phyloP scores from a whole-genome alignment of 345 rosid species.

The Gynandropsis gynandra region DNA sequence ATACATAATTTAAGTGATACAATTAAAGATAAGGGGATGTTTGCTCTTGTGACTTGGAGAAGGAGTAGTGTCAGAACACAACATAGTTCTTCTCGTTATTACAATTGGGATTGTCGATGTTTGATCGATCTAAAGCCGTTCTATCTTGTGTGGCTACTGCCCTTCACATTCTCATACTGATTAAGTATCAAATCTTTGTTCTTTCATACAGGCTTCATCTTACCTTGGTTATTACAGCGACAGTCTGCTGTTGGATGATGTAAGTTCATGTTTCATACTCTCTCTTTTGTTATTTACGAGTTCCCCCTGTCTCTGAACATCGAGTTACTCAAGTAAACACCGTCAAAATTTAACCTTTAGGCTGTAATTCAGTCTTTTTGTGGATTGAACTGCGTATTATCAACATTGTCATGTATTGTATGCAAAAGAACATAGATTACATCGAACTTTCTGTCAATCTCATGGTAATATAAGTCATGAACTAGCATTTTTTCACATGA shows the following conservation, averaged over 20 bases:
- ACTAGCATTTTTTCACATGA: too few species aligned
- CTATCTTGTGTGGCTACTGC: neutral
- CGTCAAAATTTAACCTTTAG: neutral
- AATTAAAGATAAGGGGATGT: too few species aligned
- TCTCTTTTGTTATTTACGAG: too few species aligned
- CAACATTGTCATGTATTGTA: neutral
- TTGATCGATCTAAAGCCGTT: too few species aligned
- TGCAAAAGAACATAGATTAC: too few species aligned
- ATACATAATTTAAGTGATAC: too few species aligned
- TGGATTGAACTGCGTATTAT: neutral
- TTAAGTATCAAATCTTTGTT: constrained; percentile 8
- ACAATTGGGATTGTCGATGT: too few species aligned
- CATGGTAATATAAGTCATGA: too few species aligned
- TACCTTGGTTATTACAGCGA: constrained; percentile 87
- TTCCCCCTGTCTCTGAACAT: neutral
- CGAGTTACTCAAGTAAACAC: neutral
- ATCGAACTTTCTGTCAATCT: too few species aligned
- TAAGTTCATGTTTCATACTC: constrained; percentile 34
- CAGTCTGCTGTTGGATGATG: constrained; percentile 99
- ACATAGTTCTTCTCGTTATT: too few species aligned
- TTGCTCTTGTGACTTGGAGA: too few species aligned
- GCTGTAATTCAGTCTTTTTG: neutral
- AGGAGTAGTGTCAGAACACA: neutral
- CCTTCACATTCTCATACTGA: neutral
- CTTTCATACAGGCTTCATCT: constrained; percentile 60